Base-by-base conservation (phyloP, 169 alveolate species). In the Cryptosporidium felis region DNA sequence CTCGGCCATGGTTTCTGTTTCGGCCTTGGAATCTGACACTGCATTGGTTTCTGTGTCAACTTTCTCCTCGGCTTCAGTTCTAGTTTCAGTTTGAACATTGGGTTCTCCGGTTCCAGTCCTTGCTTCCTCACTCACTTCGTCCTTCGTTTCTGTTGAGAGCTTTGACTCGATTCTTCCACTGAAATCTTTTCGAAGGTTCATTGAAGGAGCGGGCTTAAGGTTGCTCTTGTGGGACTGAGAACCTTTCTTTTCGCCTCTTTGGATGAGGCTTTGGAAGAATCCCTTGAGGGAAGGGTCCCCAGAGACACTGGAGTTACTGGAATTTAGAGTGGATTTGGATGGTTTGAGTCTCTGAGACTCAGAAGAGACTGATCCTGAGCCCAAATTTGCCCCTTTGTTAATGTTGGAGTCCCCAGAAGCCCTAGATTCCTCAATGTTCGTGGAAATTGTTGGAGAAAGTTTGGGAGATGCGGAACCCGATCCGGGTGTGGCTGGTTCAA, bases 201-300 rank as follows among this genome's bases (percentile, higher is more conserved):
- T 30, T 9, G 65, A 61, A 8, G 82, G 30, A 74, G 74, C 44
- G 10, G 74, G 74, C 28, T 42, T 74, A n/a, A 53, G 66, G 41
- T 41, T 34, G 23, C 74, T 38, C 40, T 59, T 8, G 10, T 74
- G 63, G 10, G 67, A 53, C 4, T 23, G 36, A 26, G 66, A 16
- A 18, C 60, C 67, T 58, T 56, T 74, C 21, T 74, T 74, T 10
- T 74, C 85, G 3, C 85, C 85, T 49, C 85, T 74, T 40, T 74
- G 85, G 26, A 74, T 74, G 5, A 74, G 67, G 34, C 67, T 74
- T 53, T 74, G 85, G 53, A 74, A 74, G 59, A 74, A 74, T 1
- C 85, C 85, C 26, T 56, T 74, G 26, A 74, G 66, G 14, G 85
- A 74, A 0, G 85, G 85, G n/a, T 74, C 85, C 3, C 82, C 65